Evolutionary conservation across 2,329 filamentous ascomycete species (phyloP).

Genomic region (Claviceps purpurea): DNA sequence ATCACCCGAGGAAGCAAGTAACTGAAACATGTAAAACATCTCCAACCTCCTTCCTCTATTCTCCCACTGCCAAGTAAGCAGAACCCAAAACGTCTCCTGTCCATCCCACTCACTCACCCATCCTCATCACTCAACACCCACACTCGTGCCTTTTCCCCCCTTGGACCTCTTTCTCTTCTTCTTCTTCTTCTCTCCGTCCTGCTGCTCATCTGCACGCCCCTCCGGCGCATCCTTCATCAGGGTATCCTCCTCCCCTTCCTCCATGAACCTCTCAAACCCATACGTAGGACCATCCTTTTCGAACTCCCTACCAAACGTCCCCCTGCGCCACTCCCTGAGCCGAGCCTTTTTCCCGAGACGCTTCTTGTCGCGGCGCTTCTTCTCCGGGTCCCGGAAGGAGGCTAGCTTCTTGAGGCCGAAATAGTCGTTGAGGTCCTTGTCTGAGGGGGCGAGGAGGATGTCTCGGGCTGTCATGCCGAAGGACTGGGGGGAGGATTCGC

Average conservation of each 20-base stretch:
- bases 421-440: conserved; percentile 76
- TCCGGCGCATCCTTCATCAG: neutral
- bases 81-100: neutral
- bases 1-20: no score
- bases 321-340: conserved; percentile 69
- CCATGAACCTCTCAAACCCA: conserved; percentile 34
- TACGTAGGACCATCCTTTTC: conserved; percentile 44
- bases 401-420: conserved; percentile 92
- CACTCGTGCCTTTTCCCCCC: conserved; percentile 20
- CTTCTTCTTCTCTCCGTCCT: conserved; percentile 23
- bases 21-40: no score
- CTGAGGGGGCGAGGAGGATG: conserved; percentile 77
- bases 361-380: conserved; percentile 84
- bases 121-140: neutral
- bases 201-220: conserved; percentile 1
- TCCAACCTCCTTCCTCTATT: no score
- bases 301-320: conserved; percentile 47
- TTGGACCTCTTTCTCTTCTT: conserved; percentile 41
- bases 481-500: conserved; percentile 78
- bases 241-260: conserved; percentile 12
- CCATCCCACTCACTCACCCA: neutral
- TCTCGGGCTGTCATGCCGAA: conserved; percentile 85
- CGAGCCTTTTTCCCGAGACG: conserved; percentile 84
- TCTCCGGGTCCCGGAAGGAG: conserved; percentile 72
- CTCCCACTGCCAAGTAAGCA: no score